phyloP scores from a whole-genome alignment of 192 early-diverging fungal genomes.

The Gorgonomyces haynaldii region DNA sequence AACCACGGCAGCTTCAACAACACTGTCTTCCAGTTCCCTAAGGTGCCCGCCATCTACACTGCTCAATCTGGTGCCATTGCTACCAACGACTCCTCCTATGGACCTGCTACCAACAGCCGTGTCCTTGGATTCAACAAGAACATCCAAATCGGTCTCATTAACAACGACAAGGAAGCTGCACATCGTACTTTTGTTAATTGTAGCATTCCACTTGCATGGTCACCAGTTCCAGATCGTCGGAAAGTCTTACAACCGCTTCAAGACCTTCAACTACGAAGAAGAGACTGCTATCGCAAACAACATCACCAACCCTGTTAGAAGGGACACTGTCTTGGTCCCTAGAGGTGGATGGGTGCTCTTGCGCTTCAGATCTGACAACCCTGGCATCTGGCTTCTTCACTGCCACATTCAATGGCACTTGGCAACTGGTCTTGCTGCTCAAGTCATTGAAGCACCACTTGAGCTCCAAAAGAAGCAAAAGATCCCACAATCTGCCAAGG shows the following conservation, averaged over 20 bases:
- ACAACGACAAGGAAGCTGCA: constrained; percentile 52
- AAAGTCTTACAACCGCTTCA: too few species aligned
- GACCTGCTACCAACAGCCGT: constrained; percentile 47
- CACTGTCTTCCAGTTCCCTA: constrained; percentile 51
- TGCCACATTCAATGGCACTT: constrained; percentile 80
- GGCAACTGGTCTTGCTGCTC: constrained; percentile 56
- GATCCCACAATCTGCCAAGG: constrained; percentile 43
- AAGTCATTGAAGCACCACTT: constrained; percentile 61
- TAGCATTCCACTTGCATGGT: constrained; percentile 71
- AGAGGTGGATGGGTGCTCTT: constrained; percentile 54
- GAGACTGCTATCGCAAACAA: constrained; percentile 1
- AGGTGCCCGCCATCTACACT: constrained; percentile 54
- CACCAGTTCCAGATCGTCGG: constrained; percentile 70
- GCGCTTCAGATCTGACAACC: constrained; percentile 68
- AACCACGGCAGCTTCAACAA: constrained; percentile 79
- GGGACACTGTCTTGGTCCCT: constrained; percentile 66
- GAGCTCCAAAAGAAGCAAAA: constrained; percentile 33
- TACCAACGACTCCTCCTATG: constrained; percentile 43
- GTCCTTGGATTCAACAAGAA: constrained; percentile 49
- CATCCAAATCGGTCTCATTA: constrained; percentile 61
- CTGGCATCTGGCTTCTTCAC: constrained; percentile 73
- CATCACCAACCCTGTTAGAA: constrained; percentile 52
- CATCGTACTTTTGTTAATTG: too few species aligned
- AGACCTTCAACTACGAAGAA: not conserved
- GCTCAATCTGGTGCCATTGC: constrained; percentile 46